Evolutionary conservation across 495 filamentous ascomycete genomes (phyloP), one percentile per base, ranked within the genome.

Genomic region (Echria macrotheca): DNA sequence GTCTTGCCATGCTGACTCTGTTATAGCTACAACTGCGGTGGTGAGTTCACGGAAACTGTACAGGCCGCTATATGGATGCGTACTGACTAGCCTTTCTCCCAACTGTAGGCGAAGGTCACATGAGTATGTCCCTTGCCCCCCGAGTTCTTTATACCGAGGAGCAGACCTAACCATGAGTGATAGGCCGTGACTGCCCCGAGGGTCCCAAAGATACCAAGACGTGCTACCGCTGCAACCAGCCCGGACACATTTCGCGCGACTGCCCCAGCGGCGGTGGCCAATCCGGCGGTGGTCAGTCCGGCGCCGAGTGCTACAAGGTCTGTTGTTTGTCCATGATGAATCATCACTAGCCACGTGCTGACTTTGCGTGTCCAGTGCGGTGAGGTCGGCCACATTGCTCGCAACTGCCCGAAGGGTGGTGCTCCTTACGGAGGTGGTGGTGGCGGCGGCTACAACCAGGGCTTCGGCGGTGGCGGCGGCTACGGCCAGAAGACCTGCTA

Each of bases 341-440:
- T 33, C 1, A 15, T n/a, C 10, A 9, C 6, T 41, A 1, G 5
- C 17, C 10, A 2, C 18, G 8, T 48, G 18, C 49, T 54, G 33
- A 49, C 19, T 2, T 21, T 26, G n/a, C n/a, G 22, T 25, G 39
- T 44, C 12, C 10, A 74, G 83, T 98, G 94, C 73, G 91, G 89
- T 42, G 87, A 95, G 75, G 78, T 91, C 49, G 94, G 93, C 48
- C 93, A 97, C 78, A 97, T 97, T 67, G 93, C 93, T 38, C 89
- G 94, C 50, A 95, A 93, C 79, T 97, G 93, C 82, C 71, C 82
- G 57, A 80, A 91, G 69, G 77, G 72, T 36, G 69, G 68, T 46
- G 56, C 67, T 25, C n/a, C n/a, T n/a, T n/a, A n/a, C n/a, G n/a
- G n/a, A n/a, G 65, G 69, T 41, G 65, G 67, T 39, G 66, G 68